phyloP scores from a whole-genome alignment of 75 land plant genomes.

The Chamaecyparis obtusa region DNA sequence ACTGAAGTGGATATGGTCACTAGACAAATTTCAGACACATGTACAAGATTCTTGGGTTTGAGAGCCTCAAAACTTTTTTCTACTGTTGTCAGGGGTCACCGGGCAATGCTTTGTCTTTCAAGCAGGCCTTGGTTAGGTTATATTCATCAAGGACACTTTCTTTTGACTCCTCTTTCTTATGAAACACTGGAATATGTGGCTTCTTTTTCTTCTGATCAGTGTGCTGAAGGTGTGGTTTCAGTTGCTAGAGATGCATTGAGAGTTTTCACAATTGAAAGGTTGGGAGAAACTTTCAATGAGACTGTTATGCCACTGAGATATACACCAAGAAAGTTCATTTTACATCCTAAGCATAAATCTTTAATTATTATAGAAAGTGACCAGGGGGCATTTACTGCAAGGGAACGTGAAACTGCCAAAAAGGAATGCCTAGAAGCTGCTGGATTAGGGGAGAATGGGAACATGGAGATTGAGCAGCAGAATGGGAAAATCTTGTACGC shows the following conservation, averaged over 20 bases:
- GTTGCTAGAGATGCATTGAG: constrained; percentile 93
- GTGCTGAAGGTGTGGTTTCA: constrained; percentile 97
- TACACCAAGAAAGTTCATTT: constrained; percentile 93
- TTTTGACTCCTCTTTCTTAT: constrained; percentile 91
- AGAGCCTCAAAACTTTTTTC: constrained; percentile 85
- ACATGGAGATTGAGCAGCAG: constrained; percentile 65
- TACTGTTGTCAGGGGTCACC: constrained; percentile 65
- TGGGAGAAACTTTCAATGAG: constrained; percentile 98
- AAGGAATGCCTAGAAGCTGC: constrained; percentile 83
- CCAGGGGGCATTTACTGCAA: constrained; percentile 91
- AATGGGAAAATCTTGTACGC: constrained; percentile 22
- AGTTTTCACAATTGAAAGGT: constrained; percentile 92
- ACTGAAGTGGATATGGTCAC: constrained; percentile 99
- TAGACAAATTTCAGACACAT: constrained; percentile 92
- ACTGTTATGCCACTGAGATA: constrained; percentile 87
- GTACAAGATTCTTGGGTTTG: constrained; percentile 96
- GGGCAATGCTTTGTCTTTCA: constrained; percentile 93
- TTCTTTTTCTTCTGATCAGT: constrained; percentile 95
- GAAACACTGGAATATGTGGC: constrained; percentile 96
- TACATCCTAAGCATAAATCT: constrained; percentile 82
- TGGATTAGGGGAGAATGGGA: constrained; percentile 73
- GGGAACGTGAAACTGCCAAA: constrained; percentile 83
- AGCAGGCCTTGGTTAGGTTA: constrained; percentile 99
- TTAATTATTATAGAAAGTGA: constrained; percentile 92
- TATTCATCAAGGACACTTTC: constrained; percentile 95